Conservation (phyloP, 371 early-diverging fungal species). For the Actinomortierella ambigua region DNA sequence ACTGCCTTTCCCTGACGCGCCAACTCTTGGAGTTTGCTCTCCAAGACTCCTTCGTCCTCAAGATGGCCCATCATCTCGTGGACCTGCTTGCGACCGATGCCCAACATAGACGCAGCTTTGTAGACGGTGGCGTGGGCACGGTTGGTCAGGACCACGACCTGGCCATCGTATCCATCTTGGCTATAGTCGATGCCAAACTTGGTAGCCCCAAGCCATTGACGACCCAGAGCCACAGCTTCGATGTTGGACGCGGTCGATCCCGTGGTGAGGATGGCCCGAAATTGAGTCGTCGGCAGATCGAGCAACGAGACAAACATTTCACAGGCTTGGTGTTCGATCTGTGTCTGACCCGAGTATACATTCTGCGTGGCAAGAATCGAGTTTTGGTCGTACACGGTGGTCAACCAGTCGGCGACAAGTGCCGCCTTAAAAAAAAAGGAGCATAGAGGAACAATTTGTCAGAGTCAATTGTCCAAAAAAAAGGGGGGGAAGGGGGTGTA, state of each 20-base stretch:
- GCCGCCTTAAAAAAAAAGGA: conserved; percentile 5
- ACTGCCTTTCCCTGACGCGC: conserved; percentile 19
- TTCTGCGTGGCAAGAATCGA: conserved; percentile 16
- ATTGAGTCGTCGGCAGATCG: conserved; percentile 14
- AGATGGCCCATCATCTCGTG: conserved; percentile 19
- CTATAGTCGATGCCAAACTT: conserved; percentile 22
- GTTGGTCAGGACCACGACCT: conserved; percentile 33
- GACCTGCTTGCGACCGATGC: conserved; percentile 43
- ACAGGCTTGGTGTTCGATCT: conserved; percentile 36
- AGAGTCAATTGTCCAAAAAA: too few relatives aligned
- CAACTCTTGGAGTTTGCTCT: conserved; percentile 10
- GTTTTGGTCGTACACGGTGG: conserved; percentile 31
- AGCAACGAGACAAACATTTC: conserved; percentile 37
- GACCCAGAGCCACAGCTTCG: conserved; percentile 33
- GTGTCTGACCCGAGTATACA: conserved; percentile 24
- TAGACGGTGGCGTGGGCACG: conserved; percentile 40
- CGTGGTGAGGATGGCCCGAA: conserved; percentile 32
- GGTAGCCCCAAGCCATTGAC: conserved; percentile 38
- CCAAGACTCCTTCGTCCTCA: conserved; percentile 8
- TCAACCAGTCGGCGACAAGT: conserved; percentile 35
- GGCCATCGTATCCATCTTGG: conserved; percentile 45
- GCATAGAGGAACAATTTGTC: too few relatives aligned
- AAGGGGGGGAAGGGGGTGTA: too few relatives aligned
- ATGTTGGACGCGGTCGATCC: conserved; percentile 44
- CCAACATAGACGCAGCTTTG: conserved; percentile 43